Evolutionary conservation across 2,329 filamentous ascomycete species (phyloP).

Genomic region (Bipolaris oryzae): DNA sequence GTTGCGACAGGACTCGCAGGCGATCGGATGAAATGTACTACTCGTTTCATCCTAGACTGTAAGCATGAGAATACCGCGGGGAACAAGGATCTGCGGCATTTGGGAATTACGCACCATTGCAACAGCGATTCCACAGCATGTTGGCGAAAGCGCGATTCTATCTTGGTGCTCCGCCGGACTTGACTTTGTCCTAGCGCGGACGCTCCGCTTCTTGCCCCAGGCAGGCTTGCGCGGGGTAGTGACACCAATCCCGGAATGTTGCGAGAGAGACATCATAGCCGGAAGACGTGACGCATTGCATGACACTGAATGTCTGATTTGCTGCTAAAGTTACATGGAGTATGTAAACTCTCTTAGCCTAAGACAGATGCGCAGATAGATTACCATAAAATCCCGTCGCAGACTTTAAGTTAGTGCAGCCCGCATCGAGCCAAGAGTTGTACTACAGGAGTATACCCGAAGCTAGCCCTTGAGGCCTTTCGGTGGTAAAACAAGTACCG

Average conservation of each 20-base stretch:
- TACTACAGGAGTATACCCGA: too few species aligned
- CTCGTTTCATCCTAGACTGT: constrained; percentile 6
- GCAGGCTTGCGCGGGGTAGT: background rate
- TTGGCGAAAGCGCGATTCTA: constrained; percentile 16
- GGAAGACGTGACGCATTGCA: too few species aligned
- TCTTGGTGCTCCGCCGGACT: constrained; percentile 25
- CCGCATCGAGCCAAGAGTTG: too few species aligned
- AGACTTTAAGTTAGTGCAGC: too few species aligned
- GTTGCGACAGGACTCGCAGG: constrained; percentile 33
- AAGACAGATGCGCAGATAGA: background rate
- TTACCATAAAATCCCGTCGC: too few species aligned
- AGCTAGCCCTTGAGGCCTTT: too few species aligned
- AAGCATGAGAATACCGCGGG: constrained; percentile 7
- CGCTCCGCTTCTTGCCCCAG: background rate
- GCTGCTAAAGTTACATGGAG: background rate
- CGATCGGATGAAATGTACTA: constrained; percentile 25
- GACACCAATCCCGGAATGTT: background rate
- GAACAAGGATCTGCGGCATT: constrained; percentile 7
- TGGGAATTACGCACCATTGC: constrained; percentile 18
- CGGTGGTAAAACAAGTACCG: too few species aligned
- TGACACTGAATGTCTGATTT: background rate
- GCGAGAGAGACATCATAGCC: background rate
- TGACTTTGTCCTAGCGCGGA: constrained; percentile 30
- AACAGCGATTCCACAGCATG: constrained; percentile 4
- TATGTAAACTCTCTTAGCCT: background rate